phyloP scores from a whole-genome alignment of 306 rosid species.

The Citrullus amarus region DNA sequence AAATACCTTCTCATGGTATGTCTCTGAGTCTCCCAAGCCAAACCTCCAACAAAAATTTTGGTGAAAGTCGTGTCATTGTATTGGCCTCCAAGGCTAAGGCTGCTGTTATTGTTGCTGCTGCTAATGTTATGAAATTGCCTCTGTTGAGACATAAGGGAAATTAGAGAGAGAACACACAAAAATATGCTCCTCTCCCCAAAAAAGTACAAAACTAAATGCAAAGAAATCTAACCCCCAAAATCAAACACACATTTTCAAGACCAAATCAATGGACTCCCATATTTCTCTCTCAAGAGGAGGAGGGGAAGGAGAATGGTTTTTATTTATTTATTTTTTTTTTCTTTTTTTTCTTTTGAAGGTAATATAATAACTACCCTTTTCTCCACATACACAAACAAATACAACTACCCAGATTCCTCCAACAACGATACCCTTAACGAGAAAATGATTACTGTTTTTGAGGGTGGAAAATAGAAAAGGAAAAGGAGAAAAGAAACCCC shows the following conservation, averaged over 20 bases:
- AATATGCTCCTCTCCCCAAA: constrained; percentile 7
- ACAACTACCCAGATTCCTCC: constrained; percentile 46
- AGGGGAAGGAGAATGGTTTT: neutral
- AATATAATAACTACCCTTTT: constrained; percentile 26
- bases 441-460: constrained; percentile 42
- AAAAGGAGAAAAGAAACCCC: neutral
- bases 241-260: neutral
- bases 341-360: neutral
- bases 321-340: neutral
- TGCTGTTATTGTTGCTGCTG: neutral
- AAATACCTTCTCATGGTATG: constrained; percentile 80
- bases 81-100: constrained; percentile 21
- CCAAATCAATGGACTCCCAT: constrained; percentile 25
- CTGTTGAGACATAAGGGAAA: constrained; percentile 51
- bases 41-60: constrained; percentile 89
- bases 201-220: neutral
- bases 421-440: constrained; percentile 45
- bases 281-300: neutral
- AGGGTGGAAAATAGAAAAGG: constrained; percentile 16
- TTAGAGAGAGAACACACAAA: neutral
- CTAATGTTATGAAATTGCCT: constrained; percentile 48
- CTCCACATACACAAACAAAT: constrained; percentile 6
- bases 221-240: neutral
- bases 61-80: constrained; percentile 74
- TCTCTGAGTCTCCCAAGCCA: constrained; percentile 97